These are phyloP conservation scores for Moniliophthora roreri DNA, from an alignment of 1,284 basidiomycete species.

Conservation along the genomic window DNA sequence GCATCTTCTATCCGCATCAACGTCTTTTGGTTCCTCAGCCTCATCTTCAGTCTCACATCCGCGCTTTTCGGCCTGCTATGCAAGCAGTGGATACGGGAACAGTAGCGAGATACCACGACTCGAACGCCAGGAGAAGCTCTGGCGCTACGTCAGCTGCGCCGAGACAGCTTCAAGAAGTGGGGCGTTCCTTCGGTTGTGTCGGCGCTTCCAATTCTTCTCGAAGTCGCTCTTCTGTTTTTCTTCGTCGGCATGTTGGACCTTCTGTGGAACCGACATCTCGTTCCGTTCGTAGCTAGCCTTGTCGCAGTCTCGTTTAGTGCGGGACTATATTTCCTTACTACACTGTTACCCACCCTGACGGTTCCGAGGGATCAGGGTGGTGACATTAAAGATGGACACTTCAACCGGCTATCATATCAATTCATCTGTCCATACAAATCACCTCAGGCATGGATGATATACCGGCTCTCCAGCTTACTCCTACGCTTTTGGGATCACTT, in stretches of 20 bases:
- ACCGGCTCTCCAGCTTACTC: not conserved
- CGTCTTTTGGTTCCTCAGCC: conserved; percentile 11
- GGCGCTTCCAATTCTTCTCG: not conserved
- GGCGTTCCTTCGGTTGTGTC: not conserved
- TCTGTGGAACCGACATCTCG: conserved; percentile 1
- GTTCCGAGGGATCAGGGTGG: not conserved
- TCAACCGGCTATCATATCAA: not conserved
- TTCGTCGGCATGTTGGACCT: conserved; percentile 6
- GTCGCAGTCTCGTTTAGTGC: not conserved
- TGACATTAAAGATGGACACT: not conserved
- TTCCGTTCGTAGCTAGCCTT: not conserved
- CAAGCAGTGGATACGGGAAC: conserved; percentile 14
- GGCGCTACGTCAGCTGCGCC: not conserved
- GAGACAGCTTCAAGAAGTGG: conserved; percentile 1
- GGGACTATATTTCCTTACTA: not conserved
- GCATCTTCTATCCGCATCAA: conserved; percentile 1
- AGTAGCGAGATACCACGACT: conserved; percentile 8
- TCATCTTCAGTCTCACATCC: conserved; percentile 7
- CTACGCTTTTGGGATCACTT: not conserved
- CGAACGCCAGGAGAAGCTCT: not conserved
- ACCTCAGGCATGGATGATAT: not conserved
- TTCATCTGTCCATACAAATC: conserved; percentile 1
- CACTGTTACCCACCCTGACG: not conserved
- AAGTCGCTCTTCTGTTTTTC: conserved; percentile 2
- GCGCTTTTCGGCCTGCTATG: conserved; percentile 8